A percentile compares a stretch with the other conserved stretches of the same genome.
phyloP scores from a whole-genome alignment of 148 eudicot species.

The Arctostaphylos glauca region DNA sequence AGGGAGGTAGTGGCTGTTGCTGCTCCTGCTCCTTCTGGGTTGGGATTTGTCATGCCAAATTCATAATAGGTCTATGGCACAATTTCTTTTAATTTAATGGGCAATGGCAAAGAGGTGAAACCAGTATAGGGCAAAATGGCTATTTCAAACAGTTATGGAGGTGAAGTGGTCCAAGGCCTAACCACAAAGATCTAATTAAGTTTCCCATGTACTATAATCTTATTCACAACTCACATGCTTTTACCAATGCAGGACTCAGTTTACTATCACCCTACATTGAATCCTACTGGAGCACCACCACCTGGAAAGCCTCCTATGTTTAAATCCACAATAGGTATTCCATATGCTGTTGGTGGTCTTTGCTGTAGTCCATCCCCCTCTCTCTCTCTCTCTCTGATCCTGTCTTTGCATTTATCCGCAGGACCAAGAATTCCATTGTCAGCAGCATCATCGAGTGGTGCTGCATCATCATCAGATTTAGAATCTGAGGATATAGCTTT shows the following conservation, averaged over 20 bases:
- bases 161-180: not conserved
- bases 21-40: not conserved
- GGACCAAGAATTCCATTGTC: constrained; percentile 76
- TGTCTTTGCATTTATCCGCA: constrained; percentile 26
- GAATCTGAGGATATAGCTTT: constrained; percentile 55
- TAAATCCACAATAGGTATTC: constrained; percentile 81
- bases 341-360: not conserved
- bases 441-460: constrained; percentile 55
- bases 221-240: constrained; percentile 9
- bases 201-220: not conserved
- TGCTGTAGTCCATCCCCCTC: not conserved
- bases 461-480: constrained; percentile 42
- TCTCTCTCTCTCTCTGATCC: constrained; percentile 5
- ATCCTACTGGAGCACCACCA: constrained; percentile 99
- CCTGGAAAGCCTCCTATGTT: constrained; percentile 99
- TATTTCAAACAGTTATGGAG: not conserved
- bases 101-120: not conserved
- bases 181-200: not conserved
- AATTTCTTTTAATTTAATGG: not conserved
- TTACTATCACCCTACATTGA: constrained; percentile 88
- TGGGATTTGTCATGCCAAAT: not conserved
- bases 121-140: not conserved
- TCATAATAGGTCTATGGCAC: not conserved
- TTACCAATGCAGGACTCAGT: constrained; percentile 72
- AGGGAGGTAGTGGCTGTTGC: no score